Conservation (phyloP, 169 alveolate species). For the Cryptosporidium sp. region DNA sequence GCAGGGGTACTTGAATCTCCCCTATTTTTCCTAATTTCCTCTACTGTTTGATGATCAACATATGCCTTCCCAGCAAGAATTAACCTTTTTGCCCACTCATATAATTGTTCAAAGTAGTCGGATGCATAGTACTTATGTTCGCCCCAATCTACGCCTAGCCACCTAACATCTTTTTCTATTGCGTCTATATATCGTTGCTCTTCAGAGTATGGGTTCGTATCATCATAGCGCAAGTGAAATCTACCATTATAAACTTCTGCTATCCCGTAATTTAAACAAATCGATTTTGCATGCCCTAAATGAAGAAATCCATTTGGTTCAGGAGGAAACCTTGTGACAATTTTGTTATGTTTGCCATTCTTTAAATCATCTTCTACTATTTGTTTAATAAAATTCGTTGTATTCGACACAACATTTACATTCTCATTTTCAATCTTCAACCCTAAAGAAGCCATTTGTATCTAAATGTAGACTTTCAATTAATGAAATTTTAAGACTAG, state of each 20-base stretch:
- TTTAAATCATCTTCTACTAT: constrained; percentile 85
- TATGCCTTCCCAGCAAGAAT: constrained; percentile 97
- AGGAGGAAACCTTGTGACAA: constrained; percentile 99
- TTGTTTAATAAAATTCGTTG: constrained; percentile 84
- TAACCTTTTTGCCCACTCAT: constrained; percentile 94
- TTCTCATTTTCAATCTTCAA: constrained; percentile 25
- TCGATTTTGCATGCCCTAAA: constrained; percentile 99
- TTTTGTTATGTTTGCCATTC: constrained; percentile 80
- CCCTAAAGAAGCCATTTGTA: constrained; percentile 36
- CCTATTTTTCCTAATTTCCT: constrained; percentile 90
- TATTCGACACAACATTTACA: constrained; percentile 24
- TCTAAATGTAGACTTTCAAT: too few relatives aligned
- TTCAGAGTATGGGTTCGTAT: constrained; percentile 99
- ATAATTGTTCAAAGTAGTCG: constrained; percentile 97
- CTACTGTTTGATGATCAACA: constrained; percentile 95
- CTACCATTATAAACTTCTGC: constrained; percentile 93
- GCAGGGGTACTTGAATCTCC: constrained; percentile 90
- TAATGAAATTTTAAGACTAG: neutral
- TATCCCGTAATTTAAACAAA: constrained; percentile 95
- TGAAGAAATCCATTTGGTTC: constrained; percentile 99
- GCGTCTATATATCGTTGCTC: constrained; percentile 94
- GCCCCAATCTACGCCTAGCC: constrained; percentile 98
- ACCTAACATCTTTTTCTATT: constrained; percentile 90
- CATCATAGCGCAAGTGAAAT: constrained; percentile 97
- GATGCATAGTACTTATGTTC: constrained; percentile 93